A percentile compares a stretch with the other conserved stretches of the same genome.
Evolutionary conservation across 352 stramenopile genomes (phyloP).

Genomic region (Phytophthora kernoviae): DNA sequence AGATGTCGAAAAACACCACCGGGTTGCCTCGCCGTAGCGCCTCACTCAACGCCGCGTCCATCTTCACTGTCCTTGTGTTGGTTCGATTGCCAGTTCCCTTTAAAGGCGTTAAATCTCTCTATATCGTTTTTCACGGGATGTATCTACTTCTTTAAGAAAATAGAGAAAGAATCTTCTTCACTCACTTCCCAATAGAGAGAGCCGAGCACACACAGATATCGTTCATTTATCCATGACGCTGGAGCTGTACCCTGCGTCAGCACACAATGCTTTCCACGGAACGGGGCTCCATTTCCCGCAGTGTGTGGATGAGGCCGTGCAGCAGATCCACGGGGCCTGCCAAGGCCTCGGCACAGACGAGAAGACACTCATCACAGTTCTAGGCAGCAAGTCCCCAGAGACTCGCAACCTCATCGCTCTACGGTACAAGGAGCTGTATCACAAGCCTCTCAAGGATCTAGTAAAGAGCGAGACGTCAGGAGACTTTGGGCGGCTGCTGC

Average conservation of each 20-base stretch:
- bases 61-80: conserved; percentile 15
- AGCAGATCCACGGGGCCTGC: conserved; percentile 72
- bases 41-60: conserved; percentile 91
- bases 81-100: not conserved
- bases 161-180: not conserved
- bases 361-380: conserved; percentile 66
- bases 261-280: conserved; percentile 61
- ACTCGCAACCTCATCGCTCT: conserved; percentile 68
- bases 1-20: conserved; percentile 97
- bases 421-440: conserved; percentile 75
- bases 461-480: conserved; percentile 77
- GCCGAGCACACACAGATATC: not conserved
- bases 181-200: not conserved
- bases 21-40: conserved; percentile 93
- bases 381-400: conserved; percentile 73
- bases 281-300: conserved; percentile 43
- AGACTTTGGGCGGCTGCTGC: conserved; percentile 70
- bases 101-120: not conserved
- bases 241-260: conserved; percentile 69
- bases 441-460: conserved; percentile 56
- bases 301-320: conserved; percentile 62
- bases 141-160: conserved; percentile 11
- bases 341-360: conserved; percentile 80
- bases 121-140: conserved; percentile 16
- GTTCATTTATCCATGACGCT: conserved; percentile 25